Evolutionary conservation across 2,329 filamentous ascomycete species (phyloP).

Genomic region (Helotiales sp.): DNA sequence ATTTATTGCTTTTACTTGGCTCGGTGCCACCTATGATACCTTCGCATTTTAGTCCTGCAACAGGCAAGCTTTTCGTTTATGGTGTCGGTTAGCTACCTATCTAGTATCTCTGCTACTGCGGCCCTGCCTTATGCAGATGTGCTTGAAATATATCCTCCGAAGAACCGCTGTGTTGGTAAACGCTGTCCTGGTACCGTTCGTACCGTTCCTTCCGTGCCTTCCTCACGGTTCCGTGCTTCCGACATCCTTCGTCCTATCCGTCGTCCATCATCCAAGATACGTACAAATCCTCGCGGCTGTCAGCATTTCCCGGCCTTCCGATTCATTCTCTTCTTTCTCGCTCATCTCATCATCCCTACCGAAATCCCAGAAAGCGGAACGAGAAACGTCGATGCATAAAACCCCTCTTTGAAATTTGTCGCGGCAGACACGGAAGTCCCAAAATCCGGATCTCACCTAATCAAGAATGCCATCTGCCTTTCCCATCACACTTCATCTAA

Average conservation of each 20-base stretch:
- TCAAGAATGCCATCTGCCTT: background rate
- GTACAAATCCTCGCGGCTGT: background rate
- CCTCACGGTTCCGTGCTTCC: background rate
- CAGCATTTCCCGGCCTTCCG: background rate
- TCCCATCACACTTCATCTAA: background rate
- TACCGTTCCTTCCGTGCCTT: background rate
- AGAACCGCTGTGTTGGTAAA: background rate
- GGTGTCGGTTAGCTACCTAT: background rate
- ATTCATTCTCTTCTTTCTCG: background rate
- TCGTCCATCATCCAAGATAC: background rate
- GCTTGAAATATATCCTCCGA: slow-evolving; percentile 5
- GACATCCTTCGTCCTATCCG: background rate
- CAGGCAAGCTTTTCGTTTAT: background rate
- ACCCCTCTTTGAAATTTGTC: background rate
- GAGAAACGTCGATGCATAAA: too few relatives aligned
- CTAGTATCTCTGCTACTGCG: background rate
- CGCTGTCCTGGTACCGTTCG: background rate
- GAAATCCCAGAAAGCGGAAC: background rate
- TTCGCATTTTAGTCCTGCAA: slow-evolving; percentile 14
- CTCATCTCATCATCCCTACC: background rate
- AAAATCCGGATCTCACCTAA: background rate
- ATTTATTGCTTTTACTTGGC: slow-evolving; percentile 4
- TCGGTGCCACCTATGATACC: slow-evolving; percentile 20
- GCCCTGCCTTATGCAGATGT: slow-evolving; percentile 6
- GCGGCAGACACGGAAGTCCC: background rate